Percentiles rank a stretch among this genome's conserved stretches.
Conservation (phyloP, 805 yeast species). For the Hagleromyces aurorensis region DNA sequence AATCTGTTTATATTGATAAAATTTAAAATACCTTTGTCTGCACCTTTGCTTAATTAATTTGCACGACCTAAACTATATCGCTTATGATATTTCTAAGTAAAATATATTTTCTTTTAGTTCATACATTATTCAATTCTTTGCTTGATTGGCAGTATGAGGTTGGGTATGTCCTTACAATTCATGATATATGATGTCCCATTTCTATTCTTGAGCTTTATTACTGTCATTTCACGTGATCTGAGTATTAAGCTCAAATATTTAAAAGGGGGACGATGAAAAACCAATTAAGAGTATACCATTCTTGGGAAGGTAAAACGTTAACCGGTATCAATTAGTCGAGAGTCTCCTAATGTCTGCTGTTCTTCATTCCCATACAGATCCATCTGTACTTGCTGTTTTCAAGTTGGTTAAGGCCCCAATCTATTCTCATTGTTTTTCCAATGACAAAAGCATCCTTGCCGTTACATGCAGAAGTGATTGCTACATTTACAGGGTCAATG, state of each 20-base stretch:
- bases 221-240: conserved; percentile 1
- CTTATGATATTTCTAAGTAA: too few relatives aligned
- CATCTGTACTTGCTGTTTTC: conserved; percentile 33
- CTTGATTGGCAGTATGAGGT: too few relatives aligned
- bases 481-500: conserved; percentile 59
- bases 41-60: too few relatives aligned
- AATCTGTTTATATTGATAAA: too few relatives aligned
- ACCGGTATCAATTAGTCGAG: conserved; percentile 21
- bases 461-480: conserved; percentile 73
- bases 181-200: too few relatives aligned
- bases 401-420: conserved; percentile 78
- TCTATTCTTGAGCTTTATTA: too few relatives aligned
- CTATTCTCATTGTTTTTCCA: conserved; percentile 83
- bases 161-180: too few relatives aligned
- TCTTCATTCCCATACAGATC: conserved; percentile 10
- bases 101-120: too few relatives aligned
- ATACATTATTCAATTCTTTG: too few relatives aligned
- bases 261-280: conserved; percentile 4
- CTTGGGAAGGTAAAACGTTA: background rate
- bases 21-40: too few relatives aligned
- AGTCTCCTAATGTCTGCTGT: conserved; percentile 28
- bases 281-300: background rate
- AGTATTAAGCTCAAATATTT: background rate
- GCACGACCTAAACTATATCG: too few relatives aligned
- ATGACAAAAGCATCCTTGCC: conserved; percentile 60